Conservation (phyloP, 192 early-diverging fungal genomes). For the Mortierella alpina region DNA sequence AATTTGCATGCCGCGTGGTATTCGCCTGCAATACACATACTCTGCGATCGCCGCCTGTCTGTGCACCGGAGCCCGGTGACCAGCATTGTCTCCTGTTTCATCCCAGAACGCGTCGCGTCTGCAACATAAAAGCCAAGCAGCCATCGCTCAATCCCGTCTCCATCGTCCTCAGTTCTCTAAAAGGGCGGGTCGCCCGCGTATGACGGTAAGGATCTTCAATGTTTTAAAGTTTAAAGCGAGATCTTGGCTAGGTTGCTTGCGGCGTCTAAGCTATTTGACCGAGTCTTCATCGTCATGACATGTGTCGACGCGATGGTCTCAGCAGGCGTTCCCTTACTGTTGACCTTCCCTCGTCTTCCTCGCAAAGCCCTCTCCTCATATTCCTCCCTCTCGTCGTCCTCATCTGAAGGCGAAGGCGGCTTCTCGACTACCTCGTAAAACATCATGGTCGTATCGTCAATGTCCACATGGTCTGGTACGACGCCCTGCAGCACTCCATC, state of each 20-base stretch:
- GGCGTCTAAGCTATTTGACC: conserved; percentile 21
- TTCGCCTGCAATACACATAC: too few species aligned
- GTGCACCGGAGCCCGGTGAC: too few species aligned
- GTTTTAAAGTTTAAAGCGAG: conserved; percentile 4
- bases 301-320: conserved; percentile 1
- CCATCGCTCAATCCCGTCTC: too few species aligned
- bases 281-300: conserved; percentile 36
- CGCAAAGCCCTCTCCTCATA: conserved; percentile 10
- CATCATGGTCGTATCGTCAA: conserved; percentile 36
- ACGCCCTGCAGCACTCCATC: conserved; percentile 14
- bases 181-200: too few species aligned
- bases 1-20: too few species aligned
- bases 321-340: neutral
- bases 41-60: too few species aligned
- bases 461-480: conserved; percentile 22
- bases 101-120: too few species aligned
- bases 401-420: conserved; percentile 33
- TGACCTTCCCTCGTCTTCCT: neutral
- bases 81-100: too few species aligned
- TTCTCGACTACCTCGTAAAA: conserved; percentile 37
- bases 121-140: too few species aligned
- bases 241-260: conserved; percentile 14
- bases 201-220: too few species aligned
- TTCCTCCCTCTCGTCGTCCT: conserved; percentile 28
- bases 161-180: too few species aligned